Percentiles rank a stretch among this genome's conserved stretches.
Evolutionary conservation across 2,329 filamentous ascomycete species (phyloP).

Genomic region (Penicillium fuscoglaucum): DNA sequence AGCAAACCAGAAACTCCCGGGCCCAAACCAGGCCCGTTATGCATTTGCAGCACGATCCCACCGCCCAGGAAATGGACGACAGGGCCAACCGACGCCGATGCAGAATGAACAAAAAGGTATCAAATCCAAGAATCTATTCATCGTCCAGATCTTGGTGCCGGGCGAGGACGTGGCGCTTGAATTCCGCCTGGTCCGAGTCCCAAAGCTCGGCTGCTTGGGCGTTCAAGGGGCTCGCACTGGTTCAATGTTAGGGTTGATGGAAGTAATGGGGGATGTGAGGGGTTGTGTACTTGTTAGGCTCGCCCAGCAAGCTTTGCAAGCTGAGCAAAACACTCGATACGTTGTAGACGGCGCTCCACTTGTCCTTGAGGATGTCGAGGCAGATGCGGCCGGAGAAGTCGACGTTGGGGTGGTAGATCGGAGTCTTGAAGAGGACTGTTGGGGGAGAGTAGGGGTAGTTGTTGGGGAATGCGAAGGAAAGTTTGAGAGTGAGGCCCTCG

Average conservation of each 20-base stretch:
- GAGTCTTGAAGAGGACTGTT: conserved; percentile 93
- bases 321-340: conserved; percentile 91
- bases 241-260: not conserved
- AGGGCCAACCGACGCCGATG: conserved; percentile 20
- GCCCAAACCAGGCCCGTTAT: conserved; percentile 23
- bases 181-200: conserved; percentile 84
- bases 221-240: conserved; percentile 86
- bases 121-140: conserved; percentile 30
- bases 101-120: conserved; percentile 12
- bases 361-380: conserved; percentile 96
- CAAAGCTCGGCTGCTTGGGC: conserved; percentile 95
- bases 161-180: conserved; percentile 72
- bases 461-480: conserved; percentile 82
- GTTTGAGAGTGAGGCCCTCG: conserved; percentile 82
- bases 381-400: conserved; percentile 97
- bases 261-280: not conserved
- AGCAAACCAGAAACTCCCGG: conserved; percentile 22
- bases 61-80: conserved; percentile 3
- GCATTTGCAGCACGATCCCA: conserved; percentile 20
- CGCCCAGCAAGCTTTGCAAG: conserved; percentile 89
- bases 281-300: conserved; percentile 87
- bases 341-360: conserved; percentile 98
- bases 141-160: conserved; percentile 61
- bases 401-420: conserved; percentile 98
- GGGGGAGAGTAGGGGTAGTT: conserved; percentile 94